Evolutionary conservation across 768 basidiomycete species (phyloP), one percentile per base, ranked within the genome.

Genomic region (Collybiopsis confluens): DNA sequence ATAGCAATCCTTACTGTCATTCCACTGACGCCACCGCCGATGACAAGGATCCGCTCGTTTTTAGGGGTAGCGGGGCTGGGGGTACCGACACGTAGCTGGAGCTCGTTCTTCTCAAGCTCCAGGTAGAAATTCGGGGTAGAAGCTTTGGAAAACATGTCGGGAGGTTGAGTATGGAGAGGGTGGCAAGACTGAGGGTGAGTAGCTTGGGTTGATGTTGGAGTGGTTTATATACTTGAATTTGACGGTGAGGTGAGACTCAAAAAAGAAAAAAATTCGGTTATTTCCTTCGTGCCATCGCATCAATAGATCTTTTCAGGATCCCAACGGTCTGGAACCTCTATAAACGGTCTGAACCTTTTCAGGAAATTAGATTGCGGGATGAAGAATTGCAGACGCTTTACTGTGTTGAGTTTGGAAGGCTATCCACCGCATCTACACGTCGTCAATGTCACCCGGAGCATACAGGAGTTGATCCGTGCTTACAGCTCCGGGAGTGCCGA

Each of bases 21-120:
- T 9, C 52, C 52, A 15, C 38, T 53, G 27, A 53, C 52, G 26
- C 52, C 52, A 45, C 52, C 52, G 13, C 52, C 52, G 18, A 53
- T 37, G 21, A 53, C 33, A 15, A 53, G 43, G 42, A 53, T 45
- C 4, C 47, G 47, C 16, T 48, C 37, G 9, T 48, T 37, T 35
- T 45, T 43, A n/a, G 41, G 52, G 27, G 52, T 8, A 45, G 52
- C 33, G 8, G 41, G 43, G 21, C 33, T 53, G 16, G 52, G 52
- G 20, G 43, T 52, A 18, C 50, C 38, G 16, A 52, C 26, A 26
- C 40, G 23, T 38, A 52, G 50, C 16, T 42, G 37, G 24, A 43
- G 38, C 26, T 52, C 50, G 18, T 52, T 52, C 24, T 52, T 30
- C 10, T 13, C 50, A 8, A 28, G 47, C n/a, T 42, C 38, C 24